Conservation (phyloP, 768 basidiomycete genomes). For the Ramaria sp. region DNA sequence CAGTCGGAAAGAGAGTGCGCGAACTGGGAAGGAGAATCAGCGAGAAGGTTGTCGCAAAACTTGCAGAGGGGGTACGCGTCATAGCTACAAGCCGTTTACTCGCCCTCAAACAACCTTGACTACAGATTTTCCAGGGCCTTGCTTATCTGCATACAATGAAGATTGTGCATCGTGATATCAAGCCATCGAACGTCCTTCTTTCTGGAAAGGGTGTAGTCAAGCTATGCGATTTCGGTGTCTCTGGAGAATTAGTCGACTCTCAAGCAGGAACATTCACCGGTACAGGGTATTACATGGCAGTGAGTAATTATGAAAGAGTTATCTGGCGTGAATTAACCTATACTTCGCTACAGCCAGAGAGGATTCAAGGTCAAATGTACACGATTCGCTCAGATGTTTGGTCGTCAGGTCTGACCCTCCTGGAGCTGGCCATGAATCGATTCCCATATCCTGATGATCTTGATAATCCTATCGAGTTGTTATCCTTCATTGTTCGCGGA, state of each 20-base stretch:
- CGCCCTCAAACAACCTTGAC: slow-evolving; percentile 6
- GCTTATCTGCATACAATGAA: slow-evolving; percentile 83
- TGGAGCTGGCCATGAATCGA: slow-evolving; percentile 88
- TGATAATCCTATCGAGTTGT: slow-evolving; percentile 78
- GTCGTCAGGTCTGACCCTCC: slow-evolving; percentile 90
- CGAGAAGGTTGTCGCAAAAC: slow-evolving; percentile 81
- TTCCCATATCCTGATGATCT: slow-evolving; percentile 93
- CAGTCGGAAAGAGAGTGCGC: slow-evolving; percentile 76
- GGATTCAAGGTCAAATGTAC: slow-evolving; percentile 85
- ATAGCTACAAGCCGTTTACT: neutral
- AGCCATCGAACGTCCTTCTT: slow-evolving; percentile 86
- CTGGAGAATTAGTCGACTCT: slow-evolving; percentile 87
- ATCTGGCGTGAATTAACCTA: neutral
- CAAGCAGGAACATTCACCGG: slow-evolving; percentile 95
- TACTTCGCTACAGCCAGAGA: slow-evolving; percentile 58
- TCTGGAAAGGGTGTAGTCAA: slow-evolving; percentile 85
- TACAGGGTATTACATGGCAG: slow-evolving; percentile 98
- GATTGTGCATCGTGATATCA: slow-evolving; percentile 95
- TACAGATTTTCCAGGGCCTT: slow-evolving; percentile 80
- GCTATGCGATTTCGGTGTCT: slow-evolving; percentile 94
- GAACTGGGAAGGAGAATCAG: slow-evolving; percentile 69
- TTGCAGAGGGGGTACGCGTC: slow-evolving; percentile 78
- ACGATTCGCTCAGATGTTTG: slow-evolving; percentile 96
- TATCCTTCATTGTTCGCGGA: slow-evolving; percentile 79
- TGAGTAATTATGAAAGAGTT: slow-evolving; percentile 29